phyloP scores from a whole-genome alignment of 2,329 filamentous ascomycete genomes.

The Cordyceps javanica region DNA sequence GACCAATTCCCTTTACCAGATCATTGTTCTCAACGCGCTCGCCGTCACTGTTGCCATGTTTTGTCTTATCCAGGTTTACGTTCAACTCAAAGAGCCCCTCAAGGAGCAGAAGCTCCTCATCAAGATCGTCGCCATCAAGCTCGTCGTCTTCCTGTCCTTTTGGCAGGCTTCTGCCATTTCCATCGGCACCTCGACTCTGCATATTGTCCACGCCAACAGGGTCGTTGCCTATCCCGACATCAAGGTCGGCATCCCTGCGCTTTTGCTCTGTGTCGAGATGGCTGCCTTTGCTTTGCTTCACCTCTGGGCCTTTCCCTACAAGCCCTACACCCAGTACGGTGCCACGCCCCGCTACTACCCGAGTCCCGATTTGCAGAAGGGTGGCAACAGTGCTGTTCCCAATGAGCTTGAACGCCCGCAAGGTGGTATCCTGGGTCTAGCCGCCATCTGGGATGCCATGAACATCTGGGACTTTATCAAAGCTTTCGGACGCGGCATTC shows the following conservation, averaged over 20 bases:
- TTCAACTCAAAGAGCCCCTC: constrained; percentile 65
- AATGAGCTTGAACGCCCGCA: constrained; percentile 45
- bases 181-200: constrained; percentile 49
- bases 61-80: constrained; percentile 80
- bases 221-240: constrained; percentile 67
- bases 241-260: constrained; percentile 71
- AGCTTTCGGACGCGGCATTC: constrained; percentile 67
- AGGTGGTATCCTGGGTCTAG: constrained; percentile 58
- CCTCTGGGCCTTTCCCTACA: constrained; percentile 75
- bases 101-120: constrained; percentile 65
- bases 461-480: constrained; percentile 82
- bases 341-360: constrained; percentile 43
- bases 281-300: constrained; percentile 71
- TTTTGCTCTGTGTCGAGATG: constrained; percentile 82
- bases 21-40: constrained; percentile 60
- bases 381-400: constrained; percentile 31
- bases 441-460: constrained; percentile 63
- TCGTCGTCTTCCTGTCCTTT: constrained; percentile 87
- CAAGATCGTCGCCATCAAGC: constrained; percentile 81
- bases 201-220: constrained; percentile 54
- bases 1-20: constrained; percentile 32
- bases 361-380: constrained; percentile 33
- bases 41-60: constrained; percentile 83
- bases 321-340: constrained; percentile 50
- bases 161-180: constrained; percentile 63